Base-by-base conservation (phyloP, 495 filamentous ascomycete genomes). In the Friedmanniomyces simplex region DNA sequence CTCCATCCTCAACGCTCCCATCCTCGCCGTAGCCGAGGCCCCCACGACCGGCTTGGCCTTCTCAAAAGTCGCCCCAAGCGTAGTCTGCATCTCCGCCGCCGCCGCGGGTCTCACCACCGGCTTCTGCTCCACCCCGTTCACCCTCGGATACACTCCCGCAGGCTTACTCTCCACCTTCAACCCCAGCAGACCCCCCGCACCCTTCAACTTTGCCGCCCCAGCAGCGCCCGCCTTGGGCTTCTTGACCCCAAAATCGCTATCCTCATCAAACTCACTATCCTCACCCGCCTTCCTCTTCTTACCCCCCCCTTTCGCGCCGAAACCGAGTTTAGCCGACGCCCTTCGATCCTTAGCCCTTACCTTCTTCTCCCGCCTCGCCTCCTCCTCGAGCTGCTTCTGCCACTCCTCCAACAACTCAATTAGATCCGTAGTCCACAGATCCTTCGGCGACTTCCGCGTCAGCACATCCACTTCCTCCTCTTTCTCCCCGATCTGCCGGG, bases 351-450 rank as follows among this genome's bases (percentile, higher is more conserved):
- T 81, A 50, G 73, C 77, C 24, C 78, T 75, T 52, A 86, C 76
- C 69, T 84, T 83, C 66, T 83, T 88, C 43, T 78, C 68, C 53
- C 84, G 85, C 45, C 85, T 82, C 1, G 75, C 77, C 58, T 95
- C 87, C 30, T 95, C 87, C 26, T 81, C 81, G n/a, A 95, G 75
- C 71, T 93, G 82, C 61, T 75, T 77, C 57, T 87, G 79, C 91
- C 94, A 99, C 68, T 93, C 89, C 4, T 77, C 77, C 60, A 86
- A 79, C 66, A 99, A 96, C 0, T 80, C 88, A 58, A 96, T 89
- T 7, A 99, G 84, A 71, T 99, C 94, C 28, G 74, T 72, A 60
- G 73, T 83, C 94, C 94, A 99, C 25, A 97, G 79, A 65, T 97
- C 91, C 70, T 95, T 95, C 66, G 91, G 89, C 54, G 81, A 83